Conservation (phyloP, 148 eudicot genomes). For the Fallopia convolvulus region DNA sequence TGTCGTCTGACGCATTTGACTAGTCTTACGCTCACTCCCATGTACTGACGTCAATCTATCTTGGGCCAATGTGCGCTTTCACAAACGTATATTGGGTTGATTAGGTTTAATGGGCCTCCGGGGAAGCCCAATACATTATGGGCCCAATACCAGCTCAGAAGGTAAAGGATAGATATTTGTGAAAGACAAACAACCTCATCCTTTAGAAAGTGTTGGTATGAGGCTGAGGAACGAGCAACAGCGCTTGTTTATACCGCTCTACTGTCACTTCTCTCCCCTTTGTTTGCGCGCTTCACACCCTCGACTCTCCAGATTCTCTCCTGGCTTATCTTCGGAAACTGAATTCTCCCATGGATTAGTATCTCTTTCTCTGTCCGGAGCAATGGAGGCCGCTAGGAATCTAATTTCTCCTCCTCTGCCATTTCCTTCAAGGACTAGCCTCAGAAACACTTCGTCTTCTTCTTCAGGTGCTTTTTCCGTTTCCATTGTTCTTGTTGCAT, state of each 20-base stretch:
- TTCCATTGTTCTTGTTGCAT: background rate
- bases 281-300: background rate
- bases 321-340: background rate
- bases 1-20: no score
- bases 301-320: slow-evolving; percentile 6
- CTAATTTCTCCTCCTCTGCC: slow-evolving; percentile 56
- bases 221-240: slow-evolving; percentile 12
- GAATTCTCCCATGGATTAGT: slow-evolving; percentile 1
- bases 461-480: slow-evolving; percentile 31
- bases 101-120: background rate
- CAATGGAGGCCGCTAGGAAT: slow-evolving; percentile 64
- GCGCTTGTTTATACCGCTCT: background rate
- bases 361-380: background rate
- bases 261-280: background rate
- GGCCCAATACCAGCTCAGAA: background rate
- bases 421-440: slow-evolving; percentile 32
- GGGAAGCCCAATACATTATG: background rate
- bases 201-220: slow-evolving; percentile 5
- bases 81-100: background rate
- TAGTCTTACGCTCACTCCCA: no score
- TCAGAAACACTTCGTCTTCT: slow-evolving; percentile 27
- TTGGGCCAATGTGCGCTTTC: background rate
- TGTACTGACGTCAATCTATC: background rate
- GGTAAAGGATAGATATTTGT: background rate
- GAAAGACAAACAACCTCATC: background rate